Evolutionary conservation across 495 filamentous ascomycete species (phyloP), one percentile per base, ranked within the genome.

Genomic region (Halenospora varia): DNA sequence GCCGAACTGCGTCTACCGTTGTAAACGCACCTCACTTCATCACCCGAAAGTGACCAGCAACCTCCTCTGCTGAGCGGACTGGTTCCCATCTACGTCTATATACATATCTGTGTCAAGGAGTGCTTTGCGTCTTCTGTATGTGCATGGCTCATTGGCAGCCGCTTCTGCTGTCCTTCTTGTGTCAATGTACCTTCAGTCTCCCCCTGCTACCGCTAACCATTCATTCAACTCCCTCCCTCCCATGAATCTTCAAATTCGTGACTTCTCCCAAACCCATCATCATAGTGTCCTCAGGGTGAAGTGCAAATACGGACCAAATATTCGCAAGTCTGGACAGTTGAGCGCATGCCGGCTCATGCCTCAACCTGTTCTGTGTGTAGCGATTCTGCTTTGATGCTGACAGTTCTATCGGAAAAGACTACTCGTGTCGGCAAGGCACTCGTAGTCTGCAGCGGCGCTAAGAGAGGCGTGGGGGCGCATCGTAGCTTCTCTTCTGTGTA

Each of bases 91-190:
- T 50, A 55, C 44, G 51, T 55, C 45, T 60, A 55, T 55, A 35
- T 54, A 60, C 20, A 60, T 60, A 45, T 60, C 45, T 22, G 45
- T 60, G 25, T 60, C 49, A 55, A 50, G 57, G 45, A 60, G 57
- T 55, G 57, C 51, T 42, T 60, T 55, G 44, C 20, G 57, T 55
- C 51, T 24, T 54, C 53, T 22, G 19, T 20, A 8, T 55, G 19
- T 54, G 57, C 26, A 15, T 49, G 44, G 57, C 45, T 60, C 35
- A 60, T 60, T 60, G 15, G 57, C 44, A 60, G 51, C 41, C 57
- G 57, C 57, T 55, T 4, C 57, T 60, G 51, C 25, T 60, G 46
- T 60, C 57, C 57, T 44, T 59, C 50, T 54, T 29, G 44, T 60
- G 51, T 55, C 57, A 48, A 40, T 44, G 26, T 55, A 60, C 57